Evolutionary conservation across 2,329 filamentous ascomycete genomes (phyloP).

Genomic region (Fusarium begoniae): DNA sequence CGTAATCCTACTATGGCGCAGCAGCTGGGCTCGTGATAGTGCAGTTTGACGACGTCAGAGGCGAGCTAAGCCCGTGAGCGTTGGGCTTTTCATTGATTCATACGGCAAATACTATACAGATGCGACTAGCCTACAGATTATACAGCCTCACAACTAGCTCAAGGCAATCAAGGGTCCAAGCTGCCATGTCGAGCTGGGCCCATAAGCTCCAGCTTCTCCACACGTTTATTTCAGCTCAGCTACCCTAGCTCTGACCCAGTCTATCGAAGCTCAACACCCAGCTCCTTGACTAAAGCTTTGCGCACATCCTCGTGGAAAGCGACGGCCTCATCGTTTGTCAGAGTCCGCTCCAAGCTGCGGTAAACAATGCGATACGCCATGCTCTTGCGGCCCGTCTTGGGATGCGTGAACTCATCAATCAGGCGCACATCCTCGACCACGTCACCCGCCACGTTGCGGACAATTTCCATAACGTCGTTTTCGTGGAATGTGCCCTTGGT

Average conservation of each 20-base stretch:
- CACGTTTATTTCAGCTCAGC: slow-evolving; percentile 28
- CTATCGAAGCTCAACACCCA: slow-evolving; percentile 74
- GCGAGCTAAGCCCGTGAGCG: not conserved
- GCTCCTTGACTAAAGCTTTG: slow-evolving; percentile 69
- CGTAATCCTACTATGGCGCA: slow-evolving; percentile 21
- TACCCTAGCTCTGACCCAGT: not conserved
- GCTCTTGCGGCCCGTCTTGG: slow-evolving; percentile 83
- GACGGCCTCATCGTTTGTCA: slow-evolving; percentile 86
- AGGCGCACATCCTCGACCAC: slow-evolving; percentile 86
- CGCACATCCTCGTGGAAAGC: slow-evolving; percentile 75
- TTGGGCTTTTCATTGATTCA: not conserved
- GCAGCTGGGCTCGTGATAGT: slow-evolving; percentile 7
- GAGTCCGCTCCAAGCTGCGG: slow-evolving; percentile 86
- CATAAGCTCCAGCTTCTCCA: slow-evolving; percentile 34
- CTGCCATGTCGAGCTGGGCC: slow-evolving; percentile 30
- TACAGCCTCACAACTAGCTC: slow-evolving; percentile 13
- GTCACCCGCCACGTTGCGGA: slow-evolving; percentile 83
- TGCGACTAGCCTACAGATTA: slow-evolving; percentile 26
- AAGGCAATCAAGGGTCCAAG: slow-evolving; percentile 3
- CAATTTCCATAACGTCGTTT: slow-evolving; percentile 97
- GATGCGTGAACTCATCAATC: slow-evolving; percentile 88
- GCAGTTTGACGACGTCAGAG: slow-evolving; percentile 4
- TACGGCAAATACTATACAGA: slow-evolving; percentile 6
- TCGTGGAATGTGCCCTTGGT: slow-evolving; percentile 75
- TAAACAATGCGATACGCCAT: slow-evolving; percentile 95